Evolutionary conservation across 2,329 filamentous ascomycete genomes (phyloP).

Genomic region (Penicillium sp.): DNA sequence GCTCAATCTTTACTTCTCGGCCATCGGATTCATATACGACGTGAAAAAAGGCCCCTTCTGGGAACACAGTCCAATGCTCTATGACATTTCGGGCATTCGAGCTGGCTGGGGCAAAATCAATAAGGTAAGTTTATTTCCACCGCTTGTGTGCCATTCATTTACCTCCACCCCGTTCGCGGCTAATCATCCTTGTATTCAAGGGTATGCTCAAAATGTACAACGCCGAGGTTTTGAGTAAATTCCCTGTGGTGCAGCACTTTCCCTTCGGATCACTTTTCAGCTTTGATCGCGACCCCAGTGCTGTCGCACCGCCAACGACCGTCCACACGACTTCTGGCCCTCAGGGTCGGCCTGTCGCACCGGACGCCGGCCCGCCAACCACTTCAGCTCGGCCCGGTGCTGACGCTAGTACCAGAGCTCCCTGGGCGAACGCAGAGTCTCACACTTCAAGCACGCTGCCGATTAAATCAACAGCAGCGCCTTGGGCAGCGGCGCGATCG

Average conservation of each 20-base stretch:
- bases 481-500: slow-evolving; percentile 23
- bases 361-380: slow-evolving; percentile 10
- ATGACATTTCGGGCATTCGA: slow-evolving; percentile 84
- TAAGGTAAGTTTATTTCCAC: slow-evolving; percentile 47
- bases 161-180: no score
- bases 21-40: slow-evolving; percentile 93
- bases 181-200: slow-evolving; percentile 32
- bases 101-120: slow-evolving; percentile 99
- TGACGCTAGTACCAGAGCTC: slow-evolving; percentile 28
- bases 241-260: slow-evolving; percentile 97
- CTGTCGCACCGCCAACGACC: slow-evolving; percentile 45
- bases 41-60: slow-evolving; percentile 96
- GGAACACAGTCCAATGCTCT: slow-evolving; percentile 92
- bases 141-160: no score
- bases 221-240: slow-evolving; percentile 91
- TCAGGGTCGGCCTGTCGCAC: slow-evolving; percentile 19
- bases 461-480: slow-evolving; percentile 24
- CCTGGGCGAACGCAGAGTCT: slow-evolving; percentile 27
- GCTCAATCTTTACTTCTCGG: slow-evolving; percentile 85
- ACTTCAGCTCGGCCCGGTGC: slow-evolving; percentile 13
- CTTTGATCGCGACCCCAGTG: slow-evolving; percentile 64
- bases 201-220: slow-evolving; percentile 99
- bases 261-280: slow-evolving; percentile 73
- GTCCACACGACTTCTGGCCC: slow-evolving; percentile 46
- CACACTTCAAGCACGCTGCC: slow-evolving; percentile 13